Base-by-base conservation (phyloP, 139 green algal species). In the Chlorokybus atmophyticus region DNA sequence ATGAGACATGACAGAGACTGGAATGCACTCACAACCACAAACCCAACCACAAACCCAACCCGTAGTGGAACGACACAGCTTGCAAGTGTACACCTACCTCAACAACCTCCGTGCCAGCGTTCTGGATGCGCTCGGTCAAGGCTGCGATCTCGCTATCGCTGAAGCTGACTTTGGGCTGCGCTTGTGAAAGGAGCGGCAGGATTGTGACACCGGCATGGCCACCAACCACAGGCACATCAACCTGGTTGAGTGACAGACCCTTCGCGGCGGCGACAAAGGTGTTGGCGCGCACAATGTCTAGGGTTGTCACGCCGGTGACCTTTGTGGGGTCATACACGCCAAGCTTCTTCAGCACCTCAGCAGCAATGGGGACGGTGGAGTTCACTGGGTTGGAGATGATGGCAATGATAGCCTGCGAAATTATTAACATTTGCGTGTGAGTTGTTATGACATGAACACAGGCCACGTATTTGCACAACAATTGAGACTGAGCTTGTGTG, bases 311-410 rank as follows among this genome's bases (percentile, higher is more conserved):
- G 29, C 71, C 71, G 31, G 75, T 70, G 8, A 79, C 48, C 39
- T 57, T 60, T 38, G 62, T 70, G 5, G 61, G 49, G 40, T 79
- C 71, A 54, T 66, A 81, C 57, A 62, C 68, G 24, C 75, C 76
- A 10, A 57, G 68, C 62, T 59, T 62, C 51, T 83, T 85, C 62
- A 87, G 76, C 1, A 87, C 75, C 73, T 98, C 89, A 3, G 87
- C 87, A 2, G 89, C 92, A 55, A 99, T 98, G 47, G 92, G 89
- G 1, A 99, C 92, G 2, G 92, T 99, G 39, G 85, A 94, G 82
- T 99, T 99, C 35, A 99, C 92, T 0, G 92, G 92, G 79, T 99
- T 99, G 61, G 82, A 92, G 71, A 99, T 99, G 64, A 93, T 87
- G 27, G 30, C 42, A 7, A 71, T 51, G 10, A 69, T n/a, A 10